phyloP scores from a whole-genome alignment of 805 yeast species.

The Metschnikowia amazonensis region DNA sequence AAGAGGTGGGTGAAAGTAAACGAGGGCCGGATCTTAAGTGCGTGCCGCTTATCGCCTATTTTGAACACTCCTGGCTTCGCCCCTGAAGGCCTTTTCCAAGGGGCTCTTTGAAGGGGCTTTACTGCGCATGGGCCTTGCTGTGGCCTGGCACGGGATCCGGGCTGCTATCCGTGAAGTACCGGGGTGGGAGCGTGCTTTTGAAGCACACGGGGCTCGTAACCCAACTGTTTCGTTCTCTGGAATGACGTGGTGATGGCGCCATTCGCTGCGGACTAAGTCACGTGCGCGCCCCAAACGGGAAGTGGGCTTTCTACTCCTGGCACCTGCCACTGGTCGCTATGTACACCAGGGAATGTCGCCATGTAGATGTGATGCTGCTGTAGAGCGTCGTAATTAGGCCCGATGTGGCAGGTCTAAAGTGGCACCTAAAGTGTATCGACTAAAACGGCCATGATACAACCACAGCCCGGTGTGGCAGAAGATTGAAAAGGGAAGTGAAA shows the following conservation, averaged over 20 bases:
- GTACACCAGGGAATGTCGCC: neutral
- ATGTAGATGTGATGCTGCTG: too few relatives aligned
- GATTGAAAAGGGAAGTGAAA: too few relatives aligned
- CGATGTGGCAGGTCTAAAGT: too few relatives aligned
- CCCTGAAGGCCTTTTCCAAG: neutral
- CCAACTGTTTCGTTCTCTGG: neutral
- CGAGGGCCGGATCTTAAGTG: neutral
- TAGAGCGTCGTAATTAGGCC: too few relatives aligned
- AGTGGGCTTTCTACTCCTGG: neutral
- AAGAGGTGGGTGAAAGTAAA: neutral
- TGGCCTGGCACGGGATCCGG: too few relatives aligned
- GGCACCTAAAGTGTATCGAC: too few relatives aligned
- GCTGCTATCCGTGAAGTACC: too few relatives aligned
- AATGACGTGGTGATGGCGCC: conserved; percentile 3
- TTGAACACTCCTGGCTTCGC: neutral
- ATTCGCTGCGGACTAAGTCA: neutral
- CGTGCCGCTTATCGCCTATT: conserved; percentile 1
- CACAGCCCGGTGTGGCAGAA: too few relatives aligned
- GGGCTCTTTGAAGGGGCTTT: too few relatives aligned
- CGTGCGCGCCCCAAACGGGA: neutral
- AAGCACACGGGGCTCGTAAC: neutral
- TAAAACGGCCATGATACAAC: neutral
- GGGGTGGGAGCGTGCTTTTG: too few relatives aligned
- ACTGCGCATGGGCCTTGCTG: too few relatives aligned
- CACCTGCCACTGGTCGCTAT: neutral